phyloP scores from a whole-genome alignment of 345 rosid species.

The Lagerstroemia speciosa region DNA sequence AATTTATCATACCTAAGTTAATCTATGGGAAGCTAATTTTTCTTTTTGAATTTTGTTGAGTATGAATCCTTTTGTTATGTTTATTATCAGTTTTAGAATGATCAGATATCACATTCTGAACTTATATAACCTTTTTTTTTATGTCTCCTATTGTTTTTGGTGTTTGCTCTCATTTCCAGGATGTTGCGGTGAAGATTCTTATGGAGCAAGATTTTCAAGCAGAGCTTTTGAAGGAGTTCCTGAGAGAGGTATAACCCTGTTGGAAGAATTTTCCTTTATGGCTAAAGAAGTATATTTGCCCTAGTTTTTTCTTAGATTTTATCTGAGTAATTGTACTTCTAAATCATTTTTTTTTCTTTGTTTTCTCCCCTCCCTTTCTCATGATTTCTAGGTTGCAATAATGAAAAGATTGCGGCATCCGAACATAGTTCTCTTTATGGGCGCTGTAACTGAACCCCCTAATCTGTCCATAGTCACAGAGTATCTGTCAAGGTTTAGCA shows the following conservation, averaged over 20 bases:
- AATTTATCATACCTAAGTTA: conserved; percentile 2
- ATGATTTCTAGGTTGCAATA: conserved; percentile 65
- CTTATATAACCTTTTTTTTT: background rate
- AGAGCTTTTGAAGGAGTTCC: conserved; percentile 79
- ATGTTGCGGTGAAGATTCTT: conserved; percentile 99
- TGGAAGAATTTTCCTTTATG: background rate
- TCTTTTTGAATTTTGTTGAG: background rate
- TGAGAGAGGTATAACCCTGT: conserved; percentile 79
- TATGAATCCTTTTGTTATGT: background rate
- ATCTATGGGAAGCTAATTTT: background rate
- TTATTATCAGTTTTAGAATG: background rate
- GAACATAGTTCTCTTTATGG: conserved; percentile 98
- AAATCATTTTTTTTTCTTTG: too few relatives aligned
- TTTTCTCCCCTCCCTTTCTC: background rate
- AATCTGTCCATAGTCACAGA: conserved; percentile 97
- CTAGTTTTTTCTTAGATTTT: background rate
- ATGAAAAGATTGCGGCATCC: conserved; percentile 99
- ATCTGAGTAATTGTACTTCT: background rate
- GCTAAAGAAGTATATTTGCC: background rate
- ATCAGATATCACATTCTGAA: background rate
- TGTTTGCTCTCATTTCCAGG: conserved; percentile 37
- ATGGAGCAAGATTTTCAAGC: conserved; percentile 97
- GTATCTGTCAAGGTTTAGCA: conserved; percentile 76
- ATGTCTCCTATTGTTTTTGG: background rate
- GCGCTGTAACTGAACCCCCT: conserved; percentile 95